phyloP scores from a whole-genome alignment of 805 yeast genomes.

The Spencermartinsiella europaea region DNA sequence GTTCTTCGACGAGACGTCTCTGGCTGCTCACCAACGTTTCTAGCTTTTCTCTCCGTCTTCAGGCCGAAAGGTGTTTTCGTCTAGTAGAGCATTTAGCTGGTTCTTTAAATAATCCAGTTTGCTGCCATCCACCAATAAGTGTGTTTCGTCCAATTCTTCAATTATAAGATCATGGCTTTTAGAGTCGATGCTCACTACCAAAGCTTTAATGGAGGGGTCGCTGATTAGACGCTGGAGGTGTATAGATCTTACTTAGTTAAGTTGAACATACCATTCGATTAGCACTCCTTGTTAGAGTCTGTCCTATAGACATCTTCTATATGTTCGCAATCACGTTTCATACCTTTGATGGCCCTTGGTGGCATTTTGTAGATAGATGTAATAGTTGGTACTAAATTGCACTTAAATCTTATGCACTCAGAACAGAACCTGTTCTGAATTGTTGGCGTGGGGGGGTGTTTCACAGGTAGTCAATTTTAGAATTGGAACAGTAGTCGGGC shows the following conservation, averaged over 20 bases:
- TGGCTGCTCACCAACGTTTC: no score
- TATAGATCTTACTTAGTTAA: neutral
- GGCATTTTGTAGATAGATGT: no score
- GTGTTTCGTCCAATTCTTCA: slow-evolving; percentile 87
- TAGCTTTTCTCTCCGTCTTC: slow-evolving; percentile 51
- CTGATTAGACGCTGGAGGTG: no score
- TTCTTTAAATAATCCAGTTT: slow-evolving; percentile 70
- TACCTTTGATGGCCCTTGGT: no score
- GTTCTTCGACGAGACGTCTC: no score
- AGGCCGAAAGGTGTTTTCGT: slow-evolving; percentile 83
- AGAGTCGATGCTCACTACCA: slow-evolving; percentile 77
- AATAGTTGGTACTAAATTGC: no score
- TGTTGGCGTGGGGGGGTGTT: no score
- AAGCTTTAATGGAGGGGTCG: slow-evolving; percentile 89
- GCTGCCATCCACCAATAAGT: slow-evolving; percentile 70
- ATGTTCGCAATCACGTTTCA: no score
- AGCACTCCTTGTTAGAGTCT: slow-evolving; percentile 26
- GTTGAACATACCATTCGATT: slow-evolving; percentile 28
- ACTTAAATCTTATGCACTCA: no score
- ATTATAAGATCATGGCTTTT: slow-evolving; percentile 66
- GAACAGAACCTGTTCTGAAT: no score
- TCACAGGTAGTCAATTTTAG: no score
- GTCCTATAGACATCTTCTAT: neutral
- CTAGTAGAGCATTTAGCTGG: slow-evolving; percentile 69
- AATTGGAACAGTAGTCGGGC: no score